Evolutionary conservation across 2,329 filamentous ascomycete species (phyloP), one percentile per base, ranked within the genome.

Genomic region (Calonectria hawksworthii): DNA sequence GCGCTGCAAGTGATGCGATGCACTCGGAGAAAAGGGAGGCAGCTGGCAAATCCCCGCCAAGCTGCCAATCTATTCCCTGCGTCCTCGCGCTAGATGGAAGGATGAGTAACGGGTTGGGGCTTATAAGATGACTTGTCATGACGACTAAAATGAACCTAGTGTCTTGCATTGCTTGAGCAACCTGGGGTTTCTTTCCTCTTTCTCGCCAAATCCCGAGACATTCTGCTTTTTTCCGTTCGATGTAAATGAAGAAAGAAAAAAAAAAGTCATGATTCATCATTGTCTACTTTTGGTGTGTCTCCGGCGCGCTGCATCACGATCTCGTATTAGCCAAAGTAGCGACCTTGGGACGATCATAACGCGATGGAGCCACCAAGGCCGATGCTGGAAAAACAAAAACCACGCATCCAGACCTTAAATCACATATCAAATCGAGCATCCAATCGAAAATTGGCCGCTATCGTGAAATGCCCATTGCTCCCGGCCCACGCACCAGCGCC

Each of bases 1-100:
- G 56, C 38, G 56, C 56, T 63, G 56, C 56, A 41, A 38, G 56
- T 63, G 56, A 63, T 63, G 36, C 56, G 56, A 63, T 63, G 36
- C 56, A 63, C 38, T 63, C 23, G 56, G n/a, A 26, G n/a, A 47
- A 47, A 41, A 23, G 56, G 4, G 56, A 28, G 16, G 34, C 36
- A 21, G 11, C 23, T 4, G 56, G 34, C 26, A n/a, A n/a, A 23
- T 26, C 56, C 32, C 56, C 36, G 56, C 56, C 34, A 28, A 63
- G 56, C 56, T 63, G 23, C 38, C 56, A 63, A 63, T 36, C 38
- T 28, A 41, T 41, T 38, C 56, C 36, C 23, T n/a, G n/a, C 7
- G 32, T 14, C 18, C 32, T 59, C 54, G 6, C 54, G 54, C 54
- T 38, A 59, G 23, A n/a, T 26, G 21, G n/a, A 9, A 8, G 14